Conservation (phyloP, 257 asterid genomes). For the Echites panduratus region DNA sequence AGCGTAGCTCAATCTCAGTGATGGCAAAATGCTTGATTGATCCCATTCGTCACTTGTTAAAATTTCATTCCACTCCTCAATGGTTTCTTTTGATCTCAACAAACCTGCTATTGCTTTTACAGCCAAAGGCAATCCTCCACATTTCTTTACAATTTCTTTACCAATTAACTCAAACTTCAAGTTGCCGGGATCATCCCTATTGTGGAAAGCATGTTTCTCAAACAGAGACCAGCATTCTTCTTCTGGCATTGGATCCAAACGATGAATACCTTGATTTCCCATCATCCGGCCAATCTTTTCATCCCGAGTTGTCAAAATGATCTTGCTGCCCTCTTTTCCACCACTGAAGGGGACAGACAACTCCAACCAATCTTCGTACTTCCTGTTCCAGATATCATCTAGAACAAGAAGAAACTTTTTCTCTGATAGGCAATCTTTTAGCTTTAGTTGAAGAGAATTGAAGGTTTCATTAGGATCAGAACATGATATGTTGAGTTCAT, state of each 20-base stretch:
- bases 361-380: constrained; percentile 23
- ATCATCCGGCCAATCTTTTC: constrained; percentile 32
- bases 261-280: constrained; percentile 20
- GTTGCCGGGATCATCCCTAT: constrained; percentile 19
- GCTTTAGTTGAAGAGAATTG: constrained; percentile 32
- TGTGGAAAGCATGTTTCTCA: constrained; percentile 35
- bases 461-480: constrained; percentile 32
- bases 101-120: constrained; percentile 42
- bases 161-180: constrained; percentile 32
- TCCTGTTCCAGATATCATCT: constrained; percentile 49
- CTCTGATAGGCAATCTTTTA: constrained; percentile 35
- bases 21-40: constrained; percentile 37
- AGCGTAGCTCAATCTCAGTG: constrained; percentile 40
- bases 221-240: constrained; percentile 14
- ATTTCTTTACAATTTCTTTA: constrained; percentile 42
- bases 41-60: constrained; percentile 45
- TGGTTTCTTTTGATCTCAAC: constrained; percentile 32
- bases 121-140: constrained; percentile 50
- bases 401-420: constrained; percentile 39
- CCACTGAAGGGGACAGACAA: constrained; percentile 35
- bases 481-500: background rate
- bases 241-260: constrained; percentile 31
- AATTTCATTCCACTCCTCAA: constrained; percentile 38
- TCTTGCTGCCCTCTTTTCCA: constrained; percentile 33
- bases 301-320: constrained; percentile 45